Percentiles rank a stretch among this genome's conserved stretches.
phyloP scores from a whole-genome alignment of 2,329 filamentous ascomycete species.

The Hypoxylon sp. region DNA sequence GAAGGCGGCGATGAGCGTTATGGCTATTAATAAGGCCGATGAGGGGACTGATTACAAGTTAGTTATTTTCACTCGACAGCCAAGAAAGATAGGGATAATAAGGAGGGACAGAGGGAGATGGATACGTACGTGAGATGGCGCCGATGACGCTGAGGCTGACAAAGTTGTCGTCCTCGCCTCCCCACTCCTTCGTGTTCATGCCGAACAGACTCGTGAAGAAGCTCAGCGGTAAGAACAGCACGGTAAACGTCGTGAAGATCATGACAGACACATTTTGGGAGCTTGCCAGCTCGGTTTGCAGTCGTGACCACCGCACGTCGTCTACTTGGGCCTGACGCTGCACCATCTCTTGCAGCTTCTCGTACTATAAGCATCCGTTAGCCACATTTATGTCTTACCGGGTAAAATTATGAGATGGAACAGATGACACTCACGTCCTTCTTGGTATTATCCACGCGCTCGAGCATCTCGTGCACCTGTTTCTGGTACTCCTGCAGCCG shows the following conservation, averaged over 20 bases:
- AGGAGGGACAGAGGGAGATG: slow-evolving; percentile 26
- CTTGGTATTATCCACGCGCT: slow-evolving; percentile 63
- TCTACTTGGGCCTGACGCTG: slow-evolving; percentile 72
- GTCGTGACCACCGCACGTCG: slow-evolving; percentile 67
- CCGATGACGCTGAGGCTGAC: slow-evolving; percentile 56
- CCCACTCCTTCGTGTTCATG: slow-evolving; percentile 71
- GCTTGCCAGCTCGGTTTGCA: slow-evolving; percentile 69
- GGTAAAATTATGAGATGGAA: background rate
- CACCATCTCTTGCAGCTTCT: slow-evolving; percentile 71
- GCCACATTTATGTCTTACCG: slow-evolving; percentile 1
- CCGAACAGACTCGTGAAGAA: slow-evolving; percentile 73
- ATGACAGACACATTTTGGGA: slow-evolving; percentile 69
- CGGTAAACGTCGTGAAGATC: slow-evolving; percentile 70
- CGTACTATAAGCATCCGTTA: slow-evolving; percentile 53
- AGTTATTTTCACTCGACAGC: background rate
- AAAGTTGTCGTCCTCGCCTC: slow-evolving; percentile 53
- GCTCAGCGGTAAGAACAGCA: slow-evolving; percentile 69
- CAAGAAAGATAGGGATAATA: slow-evolving; percentile 18
- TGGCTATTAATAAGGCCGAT: slow-evolving; percentile 57
- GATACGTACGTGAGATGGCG: slow-evolving; percentile 49
- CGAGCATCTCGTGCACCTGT: slow-evolving; percentile 64
- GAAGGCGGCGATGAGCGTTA: slow-evolving; percentile 64
- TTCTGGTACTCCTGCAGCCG: slow-evolving; percentile 63
- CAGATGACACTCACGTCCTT: slow-evolving; percentile 55
- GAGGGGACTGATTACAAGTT: slow-evolving; percentile 48